phyloP scores from a whole-genome alignment of 2,329 filamentous ascomycete genomes.

The Aspergillus transmontanensis region DNA sequence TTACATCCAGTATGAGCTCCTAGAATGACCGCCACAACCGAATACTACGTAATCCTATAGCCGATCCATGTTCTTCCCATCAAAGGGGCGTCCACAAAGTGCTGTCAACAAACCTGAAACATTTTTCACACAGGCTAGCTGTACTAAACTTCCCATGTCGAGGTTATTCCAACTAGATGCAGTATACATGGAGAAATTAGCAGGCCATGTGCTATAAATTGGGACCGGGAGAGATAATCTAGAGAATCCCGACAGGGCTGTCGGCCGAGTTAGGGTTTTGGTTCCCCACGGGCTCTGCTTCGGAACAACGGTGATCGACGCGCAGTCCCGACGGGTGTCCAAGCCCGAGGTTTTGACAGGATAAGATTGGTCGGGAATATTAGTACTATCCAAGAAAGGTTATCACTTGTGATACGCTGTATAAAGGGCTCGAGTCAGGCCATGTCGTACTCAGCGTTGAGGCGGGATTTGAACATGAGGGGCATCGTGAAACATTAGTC shows the following conservation, averaged over 20 bases:
- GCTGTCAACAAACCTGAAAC: background rate
- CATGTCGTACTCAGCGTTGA: background rate
- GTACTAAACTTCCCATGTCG: too few species aligned
- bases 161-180: background rate
- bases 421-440: background rate
- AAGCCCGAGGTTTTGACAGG: background rate
- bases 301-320: background rate
- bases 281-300: slow-evolving; percentile 3
- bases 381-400: too few species aligned
- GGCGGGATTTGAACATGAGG: background rate
- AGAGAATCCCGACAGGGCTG: background rate
- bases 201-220: background rate
- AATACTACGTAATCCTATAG: background rate
- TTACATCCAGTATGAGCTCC: background rate
- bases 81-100: background rate
- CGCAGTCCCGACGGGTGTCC: background rate
- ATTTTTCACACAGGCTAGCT: background rate
- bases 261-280: slow-evolving; percentile 4
- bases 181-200: background rate
- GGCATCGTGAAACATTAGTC: background rate
- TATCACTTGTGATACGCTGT: background rate
- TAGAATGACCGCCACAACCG: background rate
- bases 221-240: background rate
- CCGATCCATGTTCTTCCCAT: background rate
- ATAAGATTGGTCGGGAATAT: background rate